A percentile compares a stretch with the other conserved stretches of the same genome.
Conservation (phyloP, 345 rosid species). For the Moricandia moricandioides region DNA sequence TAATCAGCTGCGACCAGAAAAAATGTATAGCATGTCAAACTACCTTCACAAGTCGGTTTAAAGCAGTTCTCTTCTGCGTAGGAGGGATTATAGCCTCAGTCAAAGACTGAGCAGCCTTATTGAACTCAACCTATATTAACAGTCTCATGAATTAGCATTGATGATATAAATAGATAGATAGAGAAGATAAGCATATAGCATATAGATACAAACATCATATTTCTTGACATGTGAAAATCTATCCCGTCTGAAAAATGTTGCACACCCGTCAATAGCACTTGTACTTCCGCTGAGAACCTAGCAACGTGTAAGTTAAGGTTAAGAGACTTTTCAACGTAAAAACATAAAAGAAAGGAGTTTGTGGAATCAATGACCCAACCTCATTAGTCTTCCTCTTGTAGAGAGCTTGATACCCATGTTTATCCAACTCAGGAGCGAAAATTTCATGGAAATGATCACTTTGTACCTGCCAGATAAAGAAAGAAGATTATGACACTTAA, state of each 20-base stretch:
- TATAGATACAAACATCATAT: slow-evolving; percentile 70
- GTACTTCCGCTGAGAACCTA: slow-evolving; percentile 81
- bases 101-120: slow-evolving; percentile 98
- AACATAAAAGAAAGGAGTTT: not conserved
- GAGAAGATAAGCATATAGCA: slow-evolving; percentile 1
- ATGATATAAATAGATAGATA: not conserved
- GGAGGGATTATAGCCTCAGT: slow-evolving; percentile 81
- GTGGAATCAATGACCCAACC: slow-evolving; percentile 49
- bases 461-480: slow-evolving; percentile 64
- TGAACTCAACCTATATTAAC: slow-evolving; percentile 85
- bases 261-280: slow-evolving; percentile 82
- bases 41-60: slow-evolving; percentile 88
- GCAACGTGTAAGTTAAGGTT: not conserved
- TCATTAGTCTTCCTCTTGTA: slow-evolving; percentile 92
- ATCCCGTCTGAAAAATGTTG: slow-evolving; percentile 94
- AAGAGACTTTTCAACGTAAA: not conserved
- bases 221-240: slow-evolving; percentile 96
- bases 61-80: slow-evolving; percentile 83
- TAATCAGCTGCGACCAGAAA: slow-evolving; percentile 51
- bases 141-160: slow-evolving; percentile 23
- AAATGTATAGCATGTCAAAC: slow-evolving; percentile 32
- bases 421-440: slow-evolving; percentile 89
- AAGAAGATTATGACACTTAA: not conserved
- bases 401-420: slow-evolving; percentile 93
- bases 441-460: slow-evolving; percentile 87